Percentiles rank a stretch among this genome's conserved stretches.
Conservation (phyloP, 2,329 filamentous ascomycete genomes). For the Canariomyces notabilis region DNA sequence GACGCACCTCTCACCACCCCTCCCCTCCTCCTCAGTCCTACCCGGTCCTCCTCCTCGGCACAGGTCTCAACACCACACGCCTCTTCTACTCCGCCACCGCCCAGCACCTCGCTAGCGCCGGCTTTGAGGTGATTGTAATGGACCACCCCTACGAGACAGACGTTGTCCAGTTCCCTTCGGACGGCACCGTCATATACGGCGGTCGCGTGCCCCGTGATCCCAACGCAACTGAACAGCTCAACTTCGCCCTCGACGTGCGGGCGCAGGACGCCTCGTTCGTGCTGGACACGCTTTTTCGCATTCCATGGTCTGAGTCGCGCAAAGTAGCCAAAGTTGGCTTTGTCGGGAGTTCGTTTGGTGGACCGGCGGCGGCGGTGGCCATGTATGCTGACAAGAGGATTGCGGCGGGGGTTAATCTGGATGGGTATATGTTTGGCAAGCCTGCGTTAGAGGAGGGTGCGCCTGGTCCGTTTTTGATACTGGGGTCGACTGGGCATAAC, state of each 20-base stretch:
- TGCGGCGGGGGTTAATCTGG: constrained; percentile 34
- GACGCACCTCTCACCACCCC: too few species aligned
- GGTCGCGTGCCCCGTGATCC: constrained; percentile 19
- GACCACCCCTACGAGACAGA: constrained; percentile 41
- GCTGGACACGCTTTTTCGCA: constrained; percentile 27
- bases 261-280: constrained; percentile 29
- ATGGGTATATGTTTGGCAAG: constrained; percentile 31
- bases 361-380: constrained; percentile 30
- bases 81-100: constrained; percentile 37
- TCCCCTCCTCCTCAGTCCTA: constrained; percentile 1
- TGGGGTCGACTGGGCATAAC: constrained; percentile 29
- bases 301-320: too few species aligned
- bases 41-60: constrained; percentile 19
- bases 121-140: constrained; percentile 38
- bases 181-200: constrained; percentile 30
- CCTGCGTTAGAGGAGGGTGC: constrained; percentile 26
- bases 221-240: constrained; percentile 9
- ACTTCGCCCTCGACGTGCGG: constrained; percentile 22
- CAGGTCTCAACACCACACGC: constrained; percentile 25
- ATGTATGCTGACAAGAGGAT: constrained; percentile 30
- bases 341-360: constrained; percentile 33
- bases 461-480: constrained; percentile 29
- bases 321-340: constrained; percentile 22
- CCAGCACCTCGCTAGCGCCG: constrained; percentile 35
- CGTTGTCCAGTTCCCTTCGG: constrained; percentile 37